Evolutionary conservation across 352 stramenopile genomes (phyloP).

Genomic region (Nannochloropsis limnetica): DNA sequence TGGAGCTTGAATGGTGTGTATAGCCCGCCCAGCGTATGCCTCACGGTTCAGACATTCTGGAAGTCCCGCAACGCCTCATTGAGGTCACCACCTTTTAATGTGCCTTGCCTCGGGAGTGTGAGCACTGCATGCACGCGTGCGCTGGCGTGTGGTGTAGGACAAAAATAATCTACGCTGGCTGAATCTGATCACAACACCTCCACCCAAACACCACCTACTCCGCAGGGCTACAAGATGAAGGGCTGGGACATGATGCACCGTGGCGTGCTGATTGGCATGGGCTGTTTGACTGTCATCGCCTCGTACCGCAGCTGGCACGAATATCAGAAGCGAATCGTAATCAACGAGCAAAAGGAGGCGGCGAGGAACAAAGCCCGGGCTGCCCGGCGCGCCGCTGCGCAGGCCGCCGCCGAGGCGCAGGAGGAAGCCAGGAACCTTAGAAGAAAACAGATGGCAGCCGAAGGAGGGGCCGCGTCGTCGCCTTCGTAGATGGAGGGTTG

Average conservation of each 20-base stretch:
- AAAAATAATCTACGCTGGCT: too few species aligned
- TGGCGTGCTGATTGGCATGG: background rate
- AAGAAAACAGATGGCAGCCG: background rate
- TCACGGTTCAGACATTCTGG: too few species aligned
- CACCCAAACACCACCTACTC: background rate
- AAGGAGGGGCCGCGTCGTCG: background rate
- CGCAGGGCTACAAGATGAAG: background rate
- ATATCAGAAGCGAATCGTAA: slow-evolving; percentile 8
- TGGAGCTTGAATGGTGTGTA: too few species aligned
- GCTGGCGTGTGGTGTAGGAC: too few species aligned
- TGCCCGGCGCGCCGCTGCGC: background rate
- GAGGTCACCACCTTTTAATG: too few species aligned
- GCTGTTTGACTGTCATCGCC: background rate
- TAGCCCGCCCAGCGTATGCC: too few species aligned
- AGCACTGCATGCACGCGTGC: too few species aligned
- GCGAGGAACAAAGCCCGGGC: background rate
- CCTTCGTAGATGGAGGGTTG: background rate
- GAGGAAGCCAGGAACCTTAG: background rate
- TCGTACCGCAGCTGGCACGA: slow-evolving; percentile 26
- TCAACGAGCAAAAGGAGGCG: slow-evolving; percentile 32
- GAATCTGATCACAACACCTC: background rate
- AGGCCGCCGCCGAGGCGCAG: background rate
- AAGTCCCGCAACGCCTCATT: too few species aligned
- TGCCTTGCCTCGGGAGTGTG: too few species aligned
- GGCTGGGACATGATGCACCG: slow-evolving; percentile 20